These are phyloP conservation scores for Trypanosomatidae sp. DNA, from an alignment of 208 protist genomes.

Conservation along the genomic window DNA sequence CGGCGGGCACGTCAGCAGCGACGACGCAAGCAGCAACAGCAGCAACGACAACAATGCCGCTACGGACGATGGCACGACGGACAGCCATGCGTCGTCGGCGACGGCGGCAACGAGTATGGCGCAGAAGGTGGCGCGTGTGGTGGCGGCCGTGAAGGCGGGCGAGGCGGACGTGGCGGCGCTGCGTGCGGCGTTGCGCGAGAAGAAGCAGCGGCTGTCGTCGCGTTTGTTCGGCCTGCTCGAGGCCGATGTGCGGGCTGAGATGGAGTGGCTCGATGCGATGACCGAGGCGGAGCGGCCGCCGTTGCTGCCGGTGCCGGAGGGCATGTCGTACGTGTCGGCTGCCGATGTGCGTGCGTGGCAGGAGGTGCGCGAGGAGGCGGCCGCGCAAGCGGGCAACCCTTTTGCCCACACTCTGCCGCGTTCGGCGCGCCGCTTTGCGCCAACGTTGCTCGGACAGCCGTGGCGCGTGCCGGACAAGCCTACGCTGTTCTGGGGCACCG, in stretches of 20 bases:
- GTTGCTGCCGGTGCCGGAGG: conserved; percentile 67
- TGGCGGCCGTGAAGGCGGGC: conserved; percentile 8
- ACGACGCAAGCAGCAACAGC: no score
- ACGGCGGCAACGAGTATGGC: conserved; percentile 19
- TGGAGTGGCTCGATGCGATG: conserved; percentile 72
- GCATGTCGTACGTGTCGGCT: conserved; percentile 76
- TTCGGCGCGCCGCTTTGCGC: conserved; percentile 20
- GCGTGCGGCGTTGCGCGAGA: conserved; percentile 20
- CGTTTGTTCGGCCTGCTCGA: conserved; percentile 54
- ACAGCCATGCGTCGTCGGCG: no score
- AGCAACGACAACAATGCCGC: no score
- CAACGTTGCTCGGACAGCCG: conserved; percentile 48
- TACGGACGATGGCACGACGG: no score
- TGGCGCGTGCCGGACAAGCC: conserved; percentile 68
- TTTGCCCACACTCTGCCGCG: no score
- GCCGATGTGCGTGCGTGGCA: conserved; percentile 53
- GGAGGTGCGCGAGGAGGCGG: conserved; percentile 31
- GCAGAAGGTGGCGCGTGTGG: conserved; percentile 6
- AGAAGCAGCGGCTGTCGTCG: conserved; percentile 21
- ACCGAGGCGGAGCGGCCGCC: conserved; percentile 69
- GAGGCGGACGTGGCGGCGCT: conserved; percentile 15
- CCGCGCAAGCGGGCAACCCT: conserved; percentile 26
- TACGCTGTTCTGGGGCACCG: conserved; percentile 80
- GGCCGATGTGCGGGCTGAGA: conserved; percentile 50
- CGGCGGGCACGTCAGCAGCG: no score